These are phyloP conservation scores for Pleurotus cornucopiae DNA, from an alignment of 768 basidiomycete genomes.

Conservation along the genomic window DNA sequence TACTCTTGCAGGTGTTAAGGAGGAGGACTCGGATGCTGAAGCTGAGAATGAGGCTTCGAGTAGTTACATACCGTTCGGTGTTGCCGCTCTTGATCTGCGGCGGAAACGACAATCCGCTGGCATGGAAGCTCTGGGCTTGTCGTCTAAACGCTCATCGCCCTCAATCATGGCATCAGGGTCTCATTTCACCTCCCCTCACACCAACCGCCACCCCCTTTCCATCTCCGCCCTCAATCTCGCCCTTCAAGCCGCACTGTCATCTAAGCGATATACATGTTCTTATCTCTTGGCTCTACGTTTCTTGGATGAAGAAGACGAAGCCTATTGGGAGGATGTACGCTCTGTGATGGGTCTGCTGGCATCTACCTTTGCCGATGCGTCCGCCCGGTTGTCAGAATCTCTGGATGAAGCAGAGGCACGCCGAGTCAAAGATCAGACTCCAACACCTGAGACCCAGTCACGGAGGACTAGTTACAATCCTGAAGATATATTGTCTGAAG, in stretches of 20 bases:
- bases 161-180: slow-evolving; percentile 43
- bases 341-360: slow-evolving; percentile 70
- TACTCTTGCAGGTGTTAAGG: slow-evolving; percentile 15
- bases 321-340: slow-evolving; percentile 84
- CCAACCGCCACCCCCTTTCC: slow-evolving; percentile 63
- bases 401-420: slow-evolving; percentile 56
- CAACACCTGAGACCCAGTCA: slow-evolving; percentile 28
- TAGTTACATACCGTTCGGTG: slow-evolving; percentile 42
- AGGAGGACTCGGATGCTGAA: slow-evolving; percentile 30
- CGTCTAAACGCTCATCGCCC: slow-evolving; percentile 25
- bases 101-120: slow-evolving; percentile 48
- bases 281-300: slow-evolving; percentile 80
- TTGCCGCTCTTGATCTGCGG: slow-evolving; percentile 57
- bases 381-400: slow-evolving; percentile 56
- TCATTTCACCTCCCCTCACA: slow-evolving; percentile 64
- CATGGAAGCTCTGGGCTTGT: slow-evolving; percentile 42
- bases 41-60: slow-evolving; percentile 15
- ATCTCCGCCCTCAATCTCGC: slow-evolving; percentile 57
- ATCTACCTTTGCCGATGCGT: slow-evolving; percentile 61
- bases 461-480: slow-evolving; percentile 15
- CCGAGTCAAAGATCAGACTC: slow-evolving; percentile 46
- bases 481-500: slow-evolving; percentile 17
- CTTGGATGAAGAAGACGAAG: slow-evolving; percentile 61
- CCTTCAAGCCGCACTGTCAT: slow-evolving; percentile 62
- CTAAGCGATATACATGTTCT: slow-evolving; percentile 75